Evolutionary conservation across 2,329 filamentous ascomycete genomes (phyloP), one percentile per base, ranked within the genome.

Genomic region (Clonostachys solani): DNA sequence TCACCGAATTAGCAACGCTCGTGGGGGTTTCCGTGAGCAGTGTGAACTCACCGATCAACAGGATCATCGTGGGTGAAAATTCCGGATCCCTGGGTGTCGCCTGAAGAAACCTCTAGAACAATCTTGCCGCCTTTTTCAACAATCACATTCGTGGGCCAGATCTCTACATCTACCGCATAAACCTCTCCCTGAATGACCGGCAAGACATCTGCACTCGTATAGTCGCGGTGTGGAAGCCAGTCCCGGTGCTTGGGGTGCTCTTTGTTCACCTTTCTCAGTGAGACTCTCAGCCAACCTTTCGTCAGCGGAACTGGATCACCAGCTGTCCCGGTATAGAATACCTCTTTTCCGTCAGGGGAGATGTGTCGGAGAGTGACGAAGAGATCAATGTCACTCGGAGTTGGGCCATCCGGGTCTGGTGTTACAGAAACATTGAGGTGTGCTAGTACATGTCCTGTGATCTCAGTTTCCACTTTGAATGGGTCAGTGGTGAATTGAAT

Each of bases 381-480:
- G 5, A 86, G 59, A 53, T 86, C 81, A 33, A 86, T 83, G 46
- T 86, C 82, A 5, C 57, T 65, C 0, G 64, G 59, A 2, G 57
- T 63, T 2, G 54, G 54, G 0, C 54, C 58, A 1, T 29, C 68
- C 60, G 60, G 78, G 60, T 70, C 80, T 52, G 83, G 65, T 0
- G 77, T 82, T 4, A 85, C 64, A 0, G 83, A 86, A 1, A 87
- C 77, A 50, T 82, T 80, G 5, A 89, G 68, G 52, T 81, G 83
- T 0, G 82, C 83, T 0, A 80, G 69, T 29, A 87, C 67, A 56
- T 88, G 82, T 0, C 86, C 86, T 0, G 86, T 89, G 46, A 89
- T 79, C 56, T 89, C 86, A 0, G 78, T 85, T 55, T 88, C 82
- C 7, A 68, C 50, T n/a, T 75, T 70, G 48, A 86, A 84, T 0